phyloP scores from a whole-genome alignment of 2,329 filamentous ascomycete genomes.

The Colletotrichum incanum region DNA sequence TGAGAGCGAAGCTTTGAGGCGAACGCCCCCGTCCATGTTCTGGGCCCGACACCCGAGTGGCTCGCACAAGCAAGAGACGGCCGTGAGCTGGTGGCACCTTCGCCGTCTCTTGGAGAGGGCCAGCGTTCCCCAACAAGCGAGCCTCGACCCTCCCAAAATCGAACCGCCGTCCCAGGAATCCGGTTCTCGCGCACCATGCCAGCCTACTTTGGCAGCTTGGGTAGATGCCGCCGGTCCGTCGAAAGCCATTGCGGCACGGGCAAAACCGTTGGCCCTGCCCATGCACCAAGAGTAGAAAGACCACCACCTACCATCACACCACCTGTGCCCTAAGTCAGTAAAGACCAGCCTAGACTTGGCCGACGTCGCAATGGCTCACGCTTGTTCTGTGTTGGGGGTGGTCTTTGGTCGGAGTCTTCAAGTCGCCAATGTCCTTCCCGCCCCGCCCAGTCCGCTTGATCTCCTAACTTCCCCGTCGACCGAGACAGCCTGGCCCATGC shows the following conservation, averaged over 20 bases:
- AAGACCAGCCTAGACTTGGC: slow-evolving; percentile 19
- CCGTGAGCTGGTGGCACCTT: slow-evolving; percentile 5
- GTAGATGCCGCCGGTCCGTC: slow-evolving; percentile 39
- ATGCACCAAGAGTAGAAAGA: background rate
- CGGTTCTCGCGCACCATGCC: slow-evolving; percentile 37
- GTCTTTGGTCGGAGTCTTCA: slow-evolving; percentile 3
- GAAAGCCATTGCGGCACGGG: slow-evolving; percentile 38
- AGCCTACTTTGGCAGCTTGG: slow-evolving; percentile 16
- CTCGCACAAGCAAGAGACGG: background rate
- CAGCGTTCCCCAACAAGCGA: background rate
- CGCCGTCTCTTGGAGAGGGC: slow-evolving; percentile 6
- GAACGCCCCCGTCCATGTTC: slow-evolving; percentile 21
- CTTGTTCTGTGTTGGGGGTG: background rate
- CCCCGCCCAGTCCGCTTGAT: slow-evolving; percentile 27
- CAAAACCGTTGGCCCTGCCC: slow-evolving; percentile 31
- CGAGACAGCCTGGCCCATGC: slow-evolving; percentile 28
- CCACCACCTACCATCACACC: background rate
- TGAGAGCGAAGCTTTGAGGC: slow-evolving; percentile 36
- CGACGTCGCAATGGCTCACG: slow-evolving; percentile 14
- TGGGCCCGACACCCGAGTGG: slow-evolving; percentile 12
- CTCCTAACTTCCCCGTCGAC: slow-evolving; percentile 24
- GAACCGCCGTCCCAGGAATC: slow-evolving; percentile 36
- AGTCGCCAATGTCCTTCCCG: slow-evolving; percentile 17
- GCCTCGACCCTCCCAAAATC: slow-evolving; percentile 2
- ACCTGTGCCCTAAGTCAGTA: background rate